Evolutionary conservation across 2,329 filamentous ascomycete genomes (phyloP).

Genomic region (Exophiala spinifera): DNA sequence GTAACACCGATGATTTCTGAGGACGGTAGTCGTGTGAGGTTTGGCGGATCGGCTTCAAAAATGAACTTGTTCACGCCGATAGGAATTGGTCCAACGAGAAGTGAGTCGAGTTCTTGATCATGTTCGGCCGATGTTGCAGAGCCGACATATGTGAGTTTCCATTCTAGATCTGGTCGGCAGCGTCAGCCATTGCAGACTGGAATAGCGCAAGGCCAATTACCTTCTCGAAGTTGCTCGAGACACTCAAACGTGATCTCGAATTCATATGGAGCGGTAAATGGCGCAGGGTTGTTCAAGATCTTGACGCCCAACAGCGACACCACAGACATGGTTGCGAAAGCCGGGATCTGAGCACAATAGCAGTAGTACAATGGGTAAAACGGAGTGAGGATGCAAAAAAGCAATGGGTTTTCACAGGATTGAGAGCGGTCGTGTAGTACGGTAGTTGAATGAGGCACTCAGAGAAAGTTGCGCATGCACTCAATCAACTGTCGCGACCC

Average conservation of each 20-base stretch:
- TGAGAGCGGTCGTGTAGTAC: no score
- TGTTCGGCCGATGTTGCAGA: slow-evolving; percentile 96
- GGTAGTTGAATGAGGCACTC: no score
- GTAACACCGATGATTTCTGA: slow-evolving; percentile 96
- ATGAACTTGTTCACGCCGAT: slow-evolving; percentile 98
- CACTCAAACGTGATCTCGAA: slow-evolving; percentile 99
- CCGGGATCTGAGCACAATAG: neutral
- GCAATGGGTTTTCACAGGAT: neutral
- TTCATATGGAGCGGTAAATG: slow-evolving; percentile 87
- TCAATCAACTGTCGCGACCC: no score
- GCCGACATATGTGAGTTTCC: slow-evolving; percentile 98
- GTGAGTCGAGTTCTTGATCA: slow-evolving; percentile 95
- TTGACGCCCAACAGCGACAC: slow-evolving; percentile 94
- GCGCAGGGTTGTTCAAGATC: slow-evolving; percentile 94
- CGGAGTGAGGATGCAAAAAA: neutral
- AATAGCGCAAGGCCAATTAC: slow-evolving; percentile 44
- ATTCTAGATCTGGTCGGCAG: slow-evolving; percentile 74
- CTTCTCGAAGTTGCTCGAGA: slow-evolving; percentile 89
- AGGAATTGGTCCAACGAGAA: slow-evolving; percentile 95
- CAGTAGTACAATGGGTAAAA: neutral
- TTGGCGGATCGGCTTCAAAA: slow-evolving; percentile 91
- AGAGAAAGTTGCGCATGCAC: no score
- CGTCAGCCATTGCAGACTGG: slow-evolving; percentile 6
- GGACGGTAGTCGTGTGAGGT: slow-evolving; percentile 85
- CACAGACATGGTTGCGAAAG: slow-evolving; percentile 70